These are phyloP conservation scores for Solanum virginianum DNA, from an alignment of 257 asterid genomes.

Conservation along the genomic window DNA sequence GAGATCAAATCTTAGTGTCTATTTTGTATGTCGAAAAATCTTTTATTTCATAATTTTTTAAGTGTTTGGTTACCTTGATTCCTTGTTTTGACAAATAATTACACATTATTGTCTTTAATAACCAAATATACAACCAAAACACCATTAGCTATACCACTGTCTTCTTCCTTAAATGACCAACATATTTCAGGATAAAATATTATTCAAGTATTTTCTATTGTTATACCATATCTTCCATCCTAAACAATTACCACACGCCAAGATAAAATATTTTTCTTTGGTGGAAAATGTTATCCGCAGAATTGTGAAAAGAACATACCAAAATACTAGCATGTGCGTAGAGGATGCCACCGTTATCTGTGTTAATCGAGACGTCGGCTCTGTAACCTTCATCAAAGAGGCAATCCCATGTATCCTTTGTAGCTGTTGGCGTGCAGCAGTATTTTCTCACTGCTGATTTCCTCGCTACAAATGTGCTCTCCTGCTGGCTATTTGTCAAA, in stretches of 20 bases:
- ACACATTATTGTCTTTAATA: neutral
- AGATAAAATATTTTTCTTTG: neutral
- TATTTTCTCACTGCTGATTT: constrained; percentile 9
- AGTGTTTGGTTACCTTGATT: neutral
- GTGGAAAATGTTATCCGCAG: neutral
- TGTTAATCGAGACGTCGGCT: constrained; percentile 58
- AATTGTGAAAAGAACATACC: constrained; percentile 28
- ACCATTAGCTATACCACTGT: neutral
- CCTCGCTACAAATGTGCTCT: neutral
- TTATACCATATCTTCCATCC: neutral
- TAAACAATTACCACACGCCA: neutral
- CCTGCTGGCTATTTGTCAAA: constrained; percentile 3
- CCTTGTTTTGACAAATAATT: neutral
- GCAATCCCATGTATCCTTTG: constrained; percentile 35
- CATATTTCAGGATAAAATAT: neutral
- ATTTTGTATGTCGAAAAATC: neutral
- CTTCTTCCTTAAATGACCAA: neutral
- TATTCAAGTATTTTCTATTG: neutral
- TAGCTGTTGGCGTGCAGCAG: constrained; percentile 16
- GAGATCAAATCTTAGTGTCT: neutral
- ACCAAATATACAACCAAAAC: neutral
- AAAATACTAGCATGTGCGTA: constrained; percentile 64
- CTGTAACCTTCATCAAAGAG: constrained; percentile 74
- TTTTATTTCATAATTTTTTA: neutral
- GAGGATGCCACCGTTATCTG: constrained; percentile 39